phyloP scores from a whole-genome alignment of 257 asterid genomes.

The Fraxinus pennsylvanica region DNA sequence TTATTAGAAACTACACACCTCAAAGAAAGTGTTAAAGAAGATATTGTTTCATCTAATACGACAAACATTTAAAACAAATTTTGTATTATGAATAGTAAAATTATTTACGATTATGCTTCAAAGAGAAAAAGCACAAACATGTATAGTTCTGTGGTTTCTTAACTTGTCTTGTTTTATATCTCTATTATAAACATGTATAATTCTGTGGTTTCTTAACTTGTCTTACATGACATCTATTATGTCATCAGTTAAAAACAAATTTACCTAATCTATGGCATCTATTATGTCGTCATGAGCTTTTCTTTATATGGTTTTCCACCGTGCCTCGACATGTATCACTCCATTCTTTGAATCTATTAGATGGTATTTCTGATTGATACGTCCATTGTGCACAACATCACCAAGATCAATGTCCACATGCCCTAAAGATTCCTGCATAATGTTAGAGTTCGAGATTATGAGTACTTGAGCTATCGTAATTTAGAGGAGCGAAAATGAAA shows the following conservation, averaged over 20 bases:
- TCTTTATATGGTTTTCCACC: constrained; percentile 69
- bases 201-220: background rate
- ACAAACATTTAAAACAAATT: too few relatives aligned
- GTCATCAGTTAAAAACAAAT: background rate
- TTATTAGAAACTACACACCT: too few relatives aligned
- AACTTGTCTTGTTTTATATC: background rate
- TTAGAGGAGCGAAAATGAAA: background rate
- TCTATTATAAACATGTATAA: too few relatives aligned
- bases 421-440: constrained; percentile 68
- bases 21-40: too few relatives aligned
- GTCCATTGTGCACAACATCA: constrained; percentile 79
- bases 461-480: background rate
- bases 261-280: background rate
- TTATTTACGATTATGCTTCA: too few relatives aligned
- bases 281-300: background rate
- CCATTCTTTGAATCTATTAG: constrained; percentile 84
- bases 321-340: constrained; percentile 71
- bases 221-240: background rate
- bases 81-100: too few relatives aligned
- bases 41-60: too few relatives aligned
- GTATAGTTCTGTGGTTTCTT: background rate
- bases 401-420: constrained; percentile 70
- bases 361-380: constrained; percentile 80
- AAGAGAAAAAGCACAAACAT: background rate
- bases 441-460: constrained; percentile 6